phyloP scores from a whole-genome alignment of 2,329 filamentous ascomycete genomes.

The Gaeumannomyces sp. region DNA sequence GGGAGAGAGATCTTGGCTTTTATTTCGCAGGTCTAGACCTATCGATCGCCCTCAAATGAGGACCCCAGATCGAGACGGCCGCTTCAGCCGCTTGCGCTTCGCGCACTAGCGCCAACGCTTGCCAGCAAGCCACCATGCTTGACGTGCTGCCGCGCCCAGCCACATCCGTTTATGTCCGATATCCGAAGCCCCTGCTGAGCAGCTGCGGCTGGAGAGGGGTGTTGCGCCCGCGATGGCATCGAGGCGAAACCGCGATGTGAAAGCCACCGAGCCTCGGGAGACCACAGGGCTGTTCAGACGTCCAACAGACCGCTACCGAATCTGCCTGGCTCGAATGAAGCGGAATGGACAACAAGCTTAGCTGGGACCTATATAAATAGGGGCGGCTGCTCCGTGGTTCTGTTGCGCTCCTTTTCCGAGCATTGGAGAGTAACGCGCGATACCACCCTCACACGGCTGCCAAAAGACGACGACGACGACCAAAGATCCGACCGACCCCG shows the following conservation, averaged over 20 bases:
- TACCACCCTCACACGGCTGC: too few relatives aligned
- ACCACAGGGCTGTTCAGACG: background rate
- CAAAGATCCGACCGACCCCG: background rate
- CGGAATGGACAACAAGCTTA: too few relatives aligned
- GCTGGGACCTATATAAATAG: background rate
- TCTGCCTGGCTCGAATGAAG: too few relatives aligned
- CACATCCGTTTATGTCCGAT: too few relatives aligned
- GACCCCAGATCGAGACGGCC: background rate
- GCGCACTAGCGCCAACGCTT: background rate
- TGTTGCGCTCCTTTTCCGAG: too few relatives aligned
- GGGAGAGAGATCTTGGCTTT: too few relatives aligned
- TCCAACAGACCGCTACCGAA: too few relatives aligned
- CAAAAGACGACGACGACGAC: background rate
- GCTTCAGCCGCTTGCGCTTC: background rate
- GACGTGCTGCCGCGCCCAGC: too few relatives aligned
- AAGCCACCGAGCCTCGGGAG: background rate
- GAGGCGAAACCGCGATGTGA: background rate
- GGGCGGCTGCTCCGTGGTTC: background rate
- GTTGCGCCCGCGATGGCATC: background rate
- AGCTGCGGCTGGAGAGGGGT: background rate
- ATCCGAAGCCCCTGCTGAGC: background rate
- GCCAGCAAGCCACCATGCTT: too few relatives aligned
- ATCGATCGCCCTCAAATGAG: too few relatives aligned
- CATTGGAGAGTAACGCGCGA: too few relatives aligned
- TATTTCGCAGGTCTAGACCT: background rate